A percentile compares a stretch with the other conserved stretches of the same genome.
phyloP scores from a whole-genome alignment of 1,139 yeast genomes.

The Zygosaccharomyces pseudobailii region DNA sequence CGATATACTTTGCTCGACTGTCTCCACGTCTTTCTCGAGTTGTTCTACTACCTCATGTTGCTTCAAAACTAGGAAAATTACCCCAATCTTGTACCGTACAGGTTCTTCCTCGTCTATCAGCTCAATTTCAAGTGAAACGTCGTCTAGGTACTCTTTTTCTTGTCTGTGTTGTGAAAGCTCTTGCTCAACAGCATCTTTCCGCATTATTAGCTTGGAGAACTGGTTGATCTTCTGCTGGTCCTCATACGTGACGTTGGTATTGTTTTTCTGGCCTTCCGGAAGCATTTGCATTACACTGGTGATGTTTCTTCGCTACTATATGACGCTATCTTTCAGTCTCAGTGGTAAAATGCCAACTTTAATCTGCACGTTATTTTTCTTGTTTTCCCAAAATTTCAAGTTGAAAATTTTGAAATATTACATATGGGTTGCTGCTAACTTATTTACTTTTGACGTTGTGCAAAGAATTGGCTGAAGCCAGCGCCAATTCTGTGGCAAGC shows the following conservation, averaged over 20 bases:
- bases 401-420: background rate
- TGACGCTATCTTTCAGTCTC: background rate
- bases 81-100: constrained; percentile 67
- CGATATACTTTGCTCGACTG: constrained; percentile 47
- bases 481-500: constrained; percentile 46
- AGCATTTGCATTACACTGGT: constrained; percentile 45
- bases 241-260: constrained; percentile 75
- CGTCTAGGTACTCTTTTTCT: constrained; percentile 87
- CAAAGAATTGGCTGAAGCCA: constrained; percentile 47
- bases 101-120: constrained; percentile 67
- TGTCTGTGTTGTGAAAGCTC: constrained; percentile 48
- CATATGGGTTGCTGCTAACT: background rate
- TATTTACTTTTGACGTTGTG: background rate
- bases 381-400: background rate
- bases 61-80: constrained; percentile 59
- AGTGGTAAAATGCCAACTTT: background rate
- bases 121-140: constrained; percentile 79
- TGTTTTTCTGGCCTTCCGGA: constrained; percentile 65
- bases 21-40: constrained; percentile 57
- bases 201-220: constrained; percentile 74
- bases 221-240: constrained; percentile 88
- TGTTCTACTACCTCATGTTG: constrained; percentile 61
- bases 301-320: background rate
- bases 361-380: background rate
- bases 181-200: constrained; percentile 55